These are phyloP conservation scores for Blastobotrys indianensis DNA, from an alignment of 1,139 yeast genomes.

Conservation along the genomic window DNA sequence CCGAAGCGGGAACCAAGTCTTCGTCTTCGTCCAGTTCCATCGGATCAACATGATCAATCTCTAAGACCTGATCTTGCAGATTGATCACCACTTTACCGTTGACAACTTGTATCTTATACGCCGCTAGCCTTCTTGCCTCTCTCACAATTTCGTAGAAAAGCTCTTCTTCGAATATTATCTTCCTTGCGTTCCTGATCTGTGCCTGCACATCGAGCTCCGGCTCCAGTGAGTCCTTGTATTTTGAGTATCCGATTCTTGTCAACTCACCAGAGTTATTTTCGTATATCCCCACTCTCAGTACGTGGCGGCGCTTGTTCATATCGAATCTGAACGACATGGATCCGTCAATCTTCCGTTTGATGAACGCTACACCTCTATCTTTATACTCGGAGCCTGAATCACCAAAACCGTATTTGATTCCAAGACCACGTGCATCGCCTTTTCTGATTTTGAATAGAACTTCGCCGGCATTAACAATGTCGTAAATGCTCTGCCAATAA, in stretches of 20 bases:
- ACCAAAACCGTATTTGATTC: constrained; percentile 83
- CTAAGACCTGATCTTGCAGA: constrained; percentile 59
- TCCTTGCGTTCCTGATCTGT: constrained; percentile 43
- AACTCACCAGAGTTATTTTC: constrained; percentile 23
- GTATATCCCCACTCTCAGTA: constrained; percentile 38
- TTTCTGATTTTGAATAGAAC: constrained; percentile 65
- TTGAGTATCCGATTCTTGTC: constrained; percentile 24
- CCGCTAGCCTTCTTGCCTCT: constrained; percentile 68
- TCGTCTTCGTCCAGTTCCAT: constrained; percentile 17
- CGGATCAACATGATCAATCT: constrained; percentile 53
- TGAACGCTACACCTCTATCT: constrained; percentile 70
- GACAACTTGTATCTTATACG: constrained; percentile 64
- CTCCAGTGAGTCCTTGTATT: constrained; percentile 14
- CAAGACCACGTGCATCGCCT: constrained; percentile 49
- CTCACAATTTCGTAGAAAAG: constrained; percentile 61
- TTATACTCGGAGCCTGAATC: constrained; percentile 78
- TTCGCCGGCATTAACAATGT: constrained; percentile 56
- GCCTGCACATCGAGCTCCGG: constrained; percentile 22
- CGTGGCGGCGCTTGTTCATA: constrained; percentile 26
- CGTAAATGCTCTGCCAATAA: constrained; percentile 65
- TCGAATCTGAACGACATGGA: constrained; percentile 31
- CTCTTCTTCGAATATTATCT: constrained; percentile 80
- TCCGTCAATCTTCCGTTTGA: constrained; percentile 40
- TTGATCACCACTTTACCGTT: constrained; percentile 61
- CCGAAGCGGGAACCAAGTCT: constrained; percentile 13